A percentile compares a stretch with the other conserved stretches of the same genome.
Evolutionary conservation across 2,329 filamentous ascomycete genomes (phyloP).

Genomic region (Acarospora socialis): DNA sequence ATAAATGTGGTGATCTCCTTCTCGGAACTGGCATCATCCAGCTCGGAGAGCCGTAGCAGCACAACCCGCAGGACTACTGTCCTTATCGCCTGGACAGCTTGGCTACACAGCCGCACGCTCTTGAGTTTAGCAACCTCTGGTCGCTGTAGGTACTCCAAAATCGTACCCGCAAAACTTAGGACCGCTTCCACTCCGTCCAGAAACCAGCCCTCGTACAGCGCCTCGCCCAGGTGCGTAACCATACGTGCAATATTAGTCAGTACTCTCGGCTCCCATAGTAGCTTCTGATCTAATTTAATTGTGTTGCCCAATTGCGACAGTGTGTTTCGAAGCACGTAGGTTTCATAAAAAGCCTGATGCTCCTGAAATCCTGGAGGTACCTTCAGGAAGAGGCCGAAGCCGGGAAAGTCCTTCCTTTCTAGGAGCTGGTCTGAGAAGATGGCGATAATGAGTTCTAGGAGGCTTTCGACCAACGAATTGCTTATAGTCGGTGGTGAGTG

Average conservation of each 20-base stretch:
- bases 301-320: slow-evolving; percentile 56
- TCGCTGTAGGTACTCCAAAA: slow-evolving; percentile 79
- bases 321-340: slow-evolving; percentile 65
- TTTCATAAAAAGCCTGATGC: slow-evolving; percentile 90
- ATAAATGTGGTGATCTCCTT: slow-evolving; percentile 57
- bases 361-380: slow-evolving; percentile 87
- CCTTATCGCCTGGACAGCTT: slow-evolving; percentile 64
- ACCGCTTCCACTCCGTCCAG: slow-evolving; percentile 71
- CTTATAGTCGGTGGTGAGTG: slow-evolving; percentile 37
- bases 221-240: slow-evolving; percentile 67
- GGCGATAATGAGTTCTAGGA: slow-evolving; percentile 62
- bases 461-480: slow-evolving; percentile 57
- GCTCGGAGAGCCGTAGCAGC: slow-evolving; percentile 67
- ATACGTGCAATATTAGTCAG: slow-evolving; percentile 79
- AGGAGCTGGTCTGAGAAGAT: slow-evolving; percentile 81
- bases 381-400: slow-evolving; percentile 72
- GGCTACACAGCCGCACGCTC: slow-evolving; percentile 78
- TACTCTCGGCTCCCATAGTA: slow-evolving; percentile 66
- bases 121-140: slow-evolving; percentile 71
- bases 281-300: slow-evolving; percentile 56
- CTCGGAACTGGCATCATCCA: slow-evolving; percentile 51
- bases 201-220: slow-evolving; percentile 94
- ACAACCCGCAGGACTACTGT: slow-evolving; percentile 65
- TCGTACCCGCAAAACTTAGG: slow-evolving; percentile 70
- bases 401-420: slow-evolving; percentile 75